Base-by-base conservation (phyloP, 768 basidiomycete species). In the Steccherinum ochraceum region DNA sequence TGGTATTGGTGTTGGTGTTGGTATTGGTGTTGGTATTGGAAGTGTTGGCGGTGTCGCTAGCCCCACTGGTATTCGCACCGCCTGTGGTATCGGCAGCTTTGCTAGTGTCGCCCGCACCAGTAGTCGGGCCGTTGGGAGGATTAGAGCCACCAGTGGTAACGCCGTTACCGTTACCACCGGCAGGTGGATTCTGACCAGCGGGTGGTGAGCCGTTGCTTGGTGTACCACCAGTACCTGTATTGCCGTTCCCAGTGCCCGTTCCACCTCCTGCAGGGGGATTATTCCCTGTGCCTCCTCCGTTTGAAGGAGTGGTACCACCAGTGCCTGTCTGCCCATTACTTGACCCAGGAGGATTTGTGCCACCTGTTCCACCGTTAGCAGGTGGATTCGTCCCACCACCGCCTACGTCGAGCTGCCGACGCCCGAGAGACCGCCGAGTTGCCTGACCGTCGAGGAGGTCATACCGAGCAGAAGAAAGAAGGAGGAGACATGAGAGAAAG, bases 1-100 rank as follows among this genome's bases (percentile, higher is more conserved):
- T 20, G 12, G 11, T 24, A 20, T 12, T 42, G n/a, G 43, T 4
- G 24, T 21, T n/a, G 43, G 24, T 19, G 30, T 23, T 18, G 16
- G 52, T 58, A 41, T 49, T 49, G 12, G 53, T 46, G 46, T 21
- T 40, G 18, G 57, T 49, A 3, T 53, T 55, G n/a, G 53, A 50
- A 24, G 63, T 53, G 53, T 52, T 51, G 21, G 46, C 13, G 27
- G 43, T 51, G n/a, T n/a, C n/a, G n/a, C n/a, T n/a, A n/a, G n/a
- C n/a, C n/a, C n/a, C n/a, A n/a, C n/a, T n/a, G n/a, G n/a, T n/a
- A n/a, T n/a, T n/a, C n/a, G n/a, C n/a, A n/a, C n/a, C 23, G 45
- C 24, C 46, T 24, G 45, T 25, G 46, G 24, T 21, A 35, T 46
- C n/a, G n/a, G 46, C 19, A 45, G 12, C 16, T n/a, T 10, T 45